Percentiles rank a stretch among this genome's conserved stretches.
phyloP scores from a whole-genome alignment of 257 asterid genomes.

The Jacaranda mimosifolia region DNA sequence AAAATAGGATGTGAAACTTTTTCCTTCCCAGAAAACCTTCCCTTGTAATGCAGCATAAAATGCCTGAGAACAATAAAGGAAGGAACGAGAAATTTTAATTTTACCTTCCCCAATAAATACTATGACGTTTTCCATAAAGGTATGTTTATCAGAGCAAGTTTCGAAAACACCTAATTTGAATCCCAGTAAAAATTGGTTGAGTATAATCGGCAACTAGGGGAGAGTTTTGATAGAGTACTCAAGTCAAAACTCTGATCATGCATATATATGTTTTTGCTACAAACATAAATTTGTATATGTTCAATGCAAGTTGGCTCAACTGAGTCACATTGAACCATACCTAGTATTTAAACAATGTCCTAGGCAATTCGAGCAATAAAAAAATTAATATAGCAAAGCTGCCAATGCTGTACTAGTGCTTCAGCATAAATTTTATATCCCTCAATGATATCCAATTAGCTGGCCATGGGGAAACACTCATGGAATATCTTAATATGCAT shows the following conservation, averaged over 20 bases:
- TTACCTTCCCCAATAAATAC: background rate
- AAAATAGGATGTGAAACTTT: background rate
- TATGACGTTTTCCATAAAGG: background rate
- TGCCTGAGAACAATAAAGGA: background rate
- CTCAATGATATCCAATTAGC: background rate
- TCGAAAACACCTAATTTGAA: background rate
- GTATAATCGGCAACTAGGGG: background rate
- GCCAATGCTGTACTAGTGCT: background rate
- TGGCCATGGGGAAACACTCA: background rate
- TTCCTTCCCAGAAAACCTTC: background rate
- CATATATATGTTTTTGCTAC: too few relatives aligned
- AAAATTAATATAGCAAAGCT: background rate
- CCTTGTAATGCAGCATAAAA: background rate
- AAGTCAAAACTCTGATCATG: background rate
- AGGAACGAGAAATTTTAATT: background rate
- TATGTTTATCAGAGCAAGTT: too few relatives aligned
- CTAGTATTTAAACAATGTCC: background rate
- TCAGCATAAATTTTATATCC: background rate
- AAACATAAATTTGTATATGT: background rate
- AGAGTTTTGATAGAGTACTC: background rate
- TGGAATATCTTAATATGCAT: background rate
- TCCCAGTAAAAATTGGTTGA: background rate
- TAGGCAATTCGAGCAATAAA: background rate
- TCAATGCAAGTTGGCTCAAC: background rate
- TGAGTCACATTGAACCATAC: background rate